A percentile compares a stretch with the other conserved stretches of the same genome.
phyloP scores from a whole-genome alignment of 1,284 basidiomycete species.

The Malassezia obtusa region DNA sequence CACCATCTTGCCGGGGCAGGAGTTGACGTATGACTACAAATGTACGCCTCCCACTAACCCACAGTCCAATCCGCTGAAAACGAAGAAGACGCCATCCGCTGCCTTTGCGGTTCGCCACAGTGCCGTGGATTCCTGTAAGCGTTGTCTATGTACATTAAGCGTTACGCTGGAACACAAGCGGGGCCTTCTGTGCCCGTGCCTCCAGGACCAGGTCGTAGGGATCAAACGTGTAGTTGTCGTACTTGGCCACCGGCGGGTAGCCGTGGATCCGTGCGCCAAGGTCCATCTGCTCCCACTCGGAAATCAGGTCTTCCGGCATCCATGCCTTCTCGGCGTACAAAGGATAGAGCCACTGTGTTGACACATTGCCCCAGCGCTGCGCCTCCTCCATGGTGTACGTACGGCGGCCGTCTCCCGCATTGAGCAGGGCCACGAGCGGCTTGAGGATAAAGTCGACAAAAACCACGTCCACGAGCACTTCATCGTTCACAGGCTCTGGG shows the following conservation, averaged over 20 bases:
- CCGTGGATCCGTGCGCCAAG: not conserved
- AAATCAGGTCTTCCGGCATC: constrained; percentile 1
- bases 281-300: constrained; percentile 5
- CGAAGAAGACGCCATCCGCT: constrained; percentile 48
- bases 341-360: constrained; percentile 40
- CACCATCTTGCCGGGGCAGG: constrained; percentile 66
- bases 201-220: constrained; percentile 10
- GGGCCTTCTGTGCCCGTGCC: not conserved
- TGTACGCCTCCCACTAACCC: constrained; percentile 15
- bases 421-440: constrained; percentile 22
- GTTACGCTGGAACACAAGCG: constrained; percentile 1
- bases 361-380: constrained; percentile 29
- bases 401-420: constrained; percentile 16
- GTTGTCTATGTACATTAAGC: constrained; percentile 7
- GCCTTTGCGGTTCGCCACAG: constrained; percentile 49
- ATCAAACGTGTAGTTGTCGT: constrained; percentile 2
- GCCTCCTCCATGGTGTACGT: constrained; percentile 24
- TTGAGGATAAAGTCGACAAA: constrained; percentile 32
- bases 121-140: constrained; percentile 43
- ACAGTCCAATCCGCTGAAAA: constrained; percentile 38
- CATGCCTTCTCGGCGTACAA: constrained; percentile 30
- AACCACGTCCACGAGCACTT: constrained; percentile 23
- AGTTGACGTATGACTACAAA: constrained; percentile 49
- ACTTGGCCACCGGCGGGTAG: constrained; percentile 11
- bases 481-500: constrained; percentile 16